Base-by-base conservation (phyloP, 768 basidiomycete genomes). In the Lentinula raphanica region DNA sequence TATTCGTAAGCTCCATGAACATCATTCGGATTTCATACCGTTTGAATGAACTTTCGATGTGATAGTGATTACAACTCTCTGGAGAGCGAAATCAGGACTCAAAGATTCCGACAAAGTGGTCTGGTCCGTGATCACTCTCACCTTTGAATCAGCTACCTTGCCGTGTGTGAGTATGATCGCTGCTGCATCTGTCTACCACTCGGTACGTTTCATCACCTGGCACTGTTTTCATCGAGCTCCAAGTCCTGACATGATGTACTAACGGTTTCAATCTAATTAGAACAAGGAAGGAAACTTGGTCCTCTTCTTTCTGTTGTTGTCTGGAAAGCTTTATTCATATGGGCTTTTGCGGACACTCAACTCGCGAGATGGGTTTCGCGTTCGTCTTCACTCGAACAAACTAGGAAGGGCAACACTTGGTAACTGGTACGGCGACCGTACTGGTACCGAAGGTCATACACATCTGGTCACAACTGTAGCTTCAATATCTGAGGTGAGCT, bases 281-380 rank as follows among this genome's bases (percentile, higher is more conserved):
- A 27, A 32, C 7, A 38, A 35, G 19, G 7, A 42, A 17, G 71
- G 74, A 56, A 72, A 77, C 60, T 68, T 81, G 6, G 73, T 78
- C 31, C 63, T 81, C 5, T 75, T 82, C 61, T 82, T 83, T 63
- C 69, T 77, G 32, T 64, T 82, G 17, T 65, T 79, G 49, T 78
- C 79, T 3, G 80, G 80, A 36, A 83, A 83, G 63, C 70, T 83
- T 36, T 63, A 78, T 44, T 62, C 69, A 3, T 70, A 76, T 40
- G 76, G 75, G 11, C 68, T 76, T 64, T 64, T 77, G 36, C 72
- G 74, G 23, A 74, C 74, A 1, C 64, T 78, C 35, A 49, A 56
- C 19, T 19, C 45, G 46, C 36, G 58, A 6, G 40, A 46, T 21
- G 28, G 27, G 5, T 49, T 59, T 31, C 58, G 58, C 28, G 21